Evolutionary conservation across 306 rosid species (phyloP), one percentile per base, ranked within the genome.

Genomic region (Quercus dentata): DNA sequence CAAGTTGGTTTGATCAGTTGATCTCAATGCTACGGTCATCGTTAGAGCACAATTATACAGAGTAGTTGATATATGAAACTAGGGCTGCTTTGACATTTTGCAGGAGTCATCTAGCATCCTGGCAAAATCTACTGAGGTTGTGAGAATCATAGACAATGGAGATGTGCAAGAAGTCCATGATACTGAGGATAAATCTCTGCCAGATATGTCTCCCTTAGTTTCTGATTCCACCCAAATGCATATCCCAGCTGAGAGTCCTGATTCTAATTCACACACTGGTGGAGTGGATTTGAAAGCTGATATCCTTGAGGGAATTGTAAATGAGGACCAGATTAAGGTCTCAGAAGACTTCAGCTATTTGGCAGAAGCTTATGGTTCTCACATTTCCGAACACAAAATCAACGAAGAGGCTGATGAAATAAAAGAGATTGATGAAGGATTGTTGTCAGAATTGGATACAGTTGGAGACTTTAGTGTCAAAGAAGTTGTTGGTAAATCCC

Each of bases 401-500:
- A 83, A 65, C 13, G 89, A 82, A 75, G 94, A 89, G 73, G 75
- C 78, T 20, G 89, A 88, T 74, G 91, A 87, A 51, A 56, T 86
- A 69, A 87, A 88, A 81, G 97, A 91, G 76, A 86, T 93, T 70
- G 92, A 95, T 19, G 94, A 90, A 80, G 94, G 52, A 63, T 74
- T 95, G 78, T 83, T 93, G 86, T 85, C 76, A 33, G 98, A 95
- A 69, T 79, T 95, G 84, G 98, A 95, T 79, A 79, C 94, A 54
- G 96, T 93, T 79, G 99, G 98, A 51, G 97, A 93, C 85, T 91
- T 90, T 87, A 82, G 87, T 52, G 81, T 88, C 72, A 79, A 79
- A 74, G 91, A 85, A 14, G 75, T 76, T 70, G 82, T 80, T 27
- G 80, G 89, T 76, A 86, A 78, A 46, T 69, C 88, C 19, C 76